Evolutionary conservation across 352 stramenopile species (phyloP), one percentile per base, ranked within the genome.

Genomic region (Phytophthora sojae): DNA sequence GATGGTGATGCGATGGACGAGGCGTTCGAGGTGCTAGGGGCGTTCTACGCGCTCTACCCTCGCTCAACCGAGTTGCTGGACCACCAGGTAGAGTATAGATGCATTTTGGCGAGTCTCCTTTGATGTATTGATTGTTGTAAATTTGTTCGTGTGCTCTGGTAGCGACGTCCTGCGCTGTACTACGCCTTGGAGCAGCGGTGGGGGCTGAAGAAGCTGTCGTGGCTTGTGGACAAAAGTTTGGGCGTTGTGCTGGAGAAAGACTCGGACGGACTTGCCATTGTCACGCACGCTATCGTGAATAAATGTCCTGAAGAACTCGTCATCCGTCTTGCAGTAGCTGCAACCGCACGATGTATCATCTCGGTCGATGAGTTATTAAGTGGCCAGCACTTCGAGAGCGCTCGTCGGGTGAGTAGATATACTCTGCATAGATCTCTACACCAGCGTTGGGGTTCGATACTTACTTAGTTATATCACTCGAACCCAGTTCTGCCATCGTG

Each of bases 241-340:
- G 37, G 30, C 12, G 59, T 59, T 30, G 59, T 89, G 12, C 37
- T 88, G 9, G 57, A 79, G 50, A 91, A 89, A 67, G 81, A 92
- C 37, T 57, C n/a, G 3, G 23, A 88, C 61, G 85, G 83, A 14
- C 54, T 79, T 2, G 79, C 71, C 54, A 6, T 90, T 2, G 39
- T 86, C 39, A 69, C 74, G 8, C 78, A 90, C 30, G 87, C 83
- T 0, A 69, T 88, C 19, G 30, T 71, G 50, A 67, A 82, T 57
- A 54, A 59, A 0, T 87, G 82, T 53, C 70, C 81, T 1, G 72
- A 87, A 44, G 79, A 91, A 37, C 67, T 92, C 17, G 42, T 83
- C 3, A 72, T 92, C 39, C 76, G 83, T 19, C 83, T 94, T 37
- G 83, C 85, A 3, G 85, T 93, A 32, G 74, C 79, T 3, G 58